A percentile compares a stretch with the other conserved stretches of the same genome.
These are phyloP conservation scores for Scleroderma bovista DNA, from an alignment of 768 basidiomycete genomes.

Conservation along the genomic window DNA sequence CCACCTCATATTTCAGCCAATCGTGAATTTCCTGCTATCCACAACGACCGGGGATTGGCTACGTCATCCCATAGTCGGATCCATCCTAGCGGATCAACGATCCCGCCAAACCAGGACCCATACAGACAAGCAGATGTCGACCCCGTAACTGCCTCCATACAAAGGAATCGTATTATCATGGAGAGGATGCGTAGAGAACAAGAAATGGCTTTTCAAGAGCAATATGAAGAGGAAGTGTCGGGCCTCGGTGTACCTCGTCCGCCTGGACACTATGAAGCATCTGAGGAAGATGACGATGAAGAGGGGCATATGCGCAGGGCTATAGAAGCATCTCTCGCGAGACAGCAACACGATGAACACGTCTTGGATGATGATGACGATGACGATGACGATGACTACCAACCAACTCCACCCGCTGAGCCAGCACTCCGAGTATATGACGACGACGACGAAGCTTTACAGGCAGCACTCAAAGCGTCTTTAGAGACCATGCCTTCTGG, in stretches of 20 bases:
- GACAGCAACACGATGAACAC: constrained; percentile 14
- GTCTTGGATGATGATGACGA: constrained; percentile 6
- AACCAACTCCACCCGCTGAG: constrained; percentile 1
- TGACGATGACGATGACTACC: constrained; percentile 17
- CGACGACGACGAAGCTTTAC: constrained; percentile 83
- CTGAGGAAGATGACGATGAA: constrained; percentile 36
- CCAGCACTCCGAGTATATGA: constrained; percentile 53
- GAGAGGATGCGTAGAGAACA: constrained; percentile 63
- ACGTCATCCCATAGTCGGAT: constrained; percentile 10
- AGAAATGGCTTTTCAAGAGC: constrained; percentile 58
- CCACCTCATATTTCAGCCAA: constrained; percentile 22
- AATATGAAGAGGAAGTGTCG: constrained; percentile 41
- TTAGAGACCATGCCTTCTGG: constrained; percentile 58
- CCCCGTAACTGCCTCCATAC: constrained; percentile 63
- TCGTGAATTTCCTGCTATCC: constrained; percentile 24
- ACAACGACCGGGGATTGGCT: constrained; percentile 3
- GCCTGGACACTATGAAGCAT: constrained; percentile 1
- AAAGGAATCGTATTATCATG: constrained; percentile 53
- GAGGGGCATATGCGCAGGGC: constrained; percentile 51
- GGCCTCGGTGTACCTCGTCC: constrained; percentile 13
- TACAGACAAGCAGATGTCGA: constrained; percentile 35
- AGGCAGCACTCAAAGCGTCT: constrained; percentile 83
- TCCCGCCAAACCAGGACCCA: constrained; percentile 28
- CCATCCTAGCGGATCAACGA: constrained; percentile 6
- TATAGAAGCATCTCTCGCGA: constrained; percentile 24